Percentiles rank a stretch among this genome's conserved stretches.
These are phyloP conservation scores for Pseudogymnoascus sp. DNA, from an alignment of 2,329 filamentous ascomycete genomes.

Conservation along the genomic window DNA sequence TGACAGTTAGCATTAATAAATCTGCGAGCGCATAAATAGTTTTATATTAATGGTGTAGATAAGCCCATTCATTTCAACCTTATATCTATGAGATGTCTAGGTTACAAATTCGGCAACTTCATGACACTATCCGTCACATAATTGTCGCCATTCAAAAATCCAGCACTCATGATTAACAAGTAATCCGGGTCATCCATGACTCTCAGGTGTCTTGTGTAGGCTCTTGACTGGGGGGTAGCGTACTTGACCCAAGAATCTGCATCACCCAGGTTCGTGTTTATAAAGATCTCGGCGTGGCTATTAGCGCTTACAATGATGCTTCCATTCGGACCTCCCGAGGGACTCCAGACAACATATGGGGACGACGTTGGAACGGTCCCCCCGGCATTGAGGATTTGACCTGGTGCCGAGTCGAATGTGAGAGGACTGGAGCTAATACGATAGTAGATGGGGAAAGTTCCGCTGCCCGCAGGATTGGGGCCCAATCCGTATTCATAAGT, in stretches of 20 bases:
- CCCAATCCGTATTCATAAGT: slow-evolving; percentile 48
- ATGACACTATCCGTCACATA: slow-evolving; percentile 15
- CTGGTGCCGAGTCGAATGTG: slow-evolving; percentile 38
- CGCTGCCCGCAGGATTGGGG: neutral
- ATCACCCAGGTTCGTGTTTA: slow-evolving; percentile 15
- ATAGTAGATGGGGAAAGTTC: slow-evolving; percentile 47
- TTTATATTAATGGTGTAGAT: neutral
- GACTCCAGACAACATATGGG: slow-evolving; percentile 48
- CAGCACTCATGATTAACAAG: slow-evolving; percentile 15
- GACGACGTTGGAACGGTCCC: slow-evolving; percentile 38
- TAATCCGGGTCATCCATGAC: slow-evolving; percentile 15
- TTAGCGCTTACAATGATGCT: slow-evolving; percentile 41
- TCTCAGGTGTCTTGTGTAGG: slow-evolving; percentile 14
- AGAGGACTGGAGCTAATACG: slow-evolving; percentile 43
- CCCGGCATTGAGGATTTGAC: slow-evolving; percentile 38
- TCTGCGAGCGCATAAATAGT: neutral
- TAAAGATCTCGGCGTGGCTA: slow-evolving; percentile 14
- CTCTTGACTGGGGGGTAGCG: slow-evolving; percentile 12
- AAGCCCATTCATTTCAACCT: too few species aligned
- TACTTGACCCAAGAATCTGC: slow-evolving; percentile 12
- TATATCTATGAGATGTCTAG: neutral
- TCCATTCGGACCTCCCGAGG: slow-evolving; percentile 40
- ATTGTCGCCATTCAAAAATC: slow-evolving; percentile 12
- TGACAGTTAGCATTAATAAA: neutral
- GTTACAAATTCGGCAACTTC: slow-evolving; percentile 13